Evolutionary conservation across 2,329 filamentous ascomycete genomes (phyloP), one percentile per base, ranked within the genome.

Genomic region (Neofusicoccum parvum): DNA sequence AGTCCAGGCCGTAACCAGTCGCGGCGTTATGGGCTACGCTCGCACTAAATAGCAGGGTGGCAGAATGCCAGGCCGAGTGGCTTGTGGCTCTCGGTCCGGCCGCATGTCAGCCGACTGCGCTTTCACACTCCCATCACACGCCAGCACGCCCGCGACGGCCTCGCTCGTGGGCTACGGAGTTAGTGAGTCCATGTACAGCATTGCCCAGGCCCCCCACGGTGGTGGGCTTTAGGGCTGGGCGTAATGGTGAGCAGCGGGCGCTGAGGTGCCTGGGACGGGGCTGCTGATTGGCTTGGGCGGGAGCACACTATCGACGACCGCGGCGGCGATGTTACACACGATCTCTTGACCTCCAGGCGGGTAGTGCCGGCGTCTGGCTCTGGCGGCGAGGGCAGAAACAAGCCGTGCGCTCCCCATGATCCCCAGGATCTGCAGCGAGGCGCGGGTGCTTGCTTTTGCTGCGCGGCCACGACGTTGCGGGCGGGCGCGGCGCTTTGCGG

Each of bases 41-140:
- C 39, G 54, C 54, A 60, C 56, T 60, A 60, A 60, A 48, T 46
- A 59, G n/a, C 50, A 45, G 7, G 23, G 23, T 34, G 39, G 23
- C 3, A 34, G 53, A 23, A 3, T 17, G n/a, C 20, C 36, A n/a
- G 17, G 39, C 17, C 17, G 53, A 43, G 37, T 58, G 53, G 53
- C 53, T 45, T 58, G 39, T 11, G 23, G 7, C 23, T 15, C 56
- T 60, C 56, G 56, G 56, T 37, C 56, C 56, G 56, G 56, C 41
- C 32, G 56, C 56, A 32, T 60, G 56, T 60, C 56, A 60, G 56
- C 43, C 56, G 56, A 60, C 56, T 23, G 56, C n/a, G 56, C 56
- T 36, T 46, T 60, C 56, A 60, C 56, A 49, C 48, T 60, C 56
- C 56, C 56, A 60, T 60, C 56, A 60, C 56, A 60, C 56, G 56